Base-by-base conservation (phyloP, 1,139 yeast species). In the Candida tetrigidarum region DNA sequence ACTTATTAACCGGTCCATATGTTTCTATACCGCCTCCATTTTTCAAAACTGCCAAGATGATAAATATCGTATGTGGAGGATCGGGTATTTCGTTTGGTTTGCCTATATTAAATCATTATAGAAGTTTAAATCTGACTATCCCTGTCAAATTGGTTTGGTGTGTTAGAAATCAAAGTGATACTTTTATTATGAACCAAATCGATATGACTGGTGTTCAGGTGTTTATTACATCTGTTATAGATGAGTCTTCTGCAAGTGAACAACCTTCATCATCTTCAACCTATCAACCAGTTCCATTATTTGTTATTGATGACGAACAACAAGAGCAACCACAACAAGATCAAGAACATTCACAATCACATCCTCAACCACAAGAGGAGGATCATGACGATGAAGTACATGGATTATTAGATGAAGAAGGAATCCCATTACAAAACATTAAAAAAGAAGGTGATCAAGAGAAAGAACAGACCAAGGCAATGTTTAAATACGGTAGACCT, bases 31-130 rank as follows among this genome's bases (percentile, higher is more conserved):
- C 64, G 1, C 54, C 55, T 5, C 60, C 59, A 7, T 62, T 66
- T 38, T 62, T 62, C 47, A 50, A 59, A 37, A 69, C 81, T 1
- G 83, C 81, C 0, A 76, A 76, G 34, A 73, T 79, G 42, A 79
- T 84, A 0, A 62, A 76, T 8, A 74, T 90, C 7, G 64, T 90
- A 3, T 86, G 91, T 28, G 97, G 97, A 7, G 97, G 97, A 0
- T 81, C 96, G 0, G 97, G 97, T 0, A 77, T 91, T 5, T 84
- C 96, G 0, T 80, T 82, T 55, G 93, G 89, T 0, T 66, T 89
- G 2, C 88, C 96, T 0, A 50, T 86, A 3, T 71, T 64, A 57
- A 59, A 68, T 48, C 66, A 70, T 51, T 71, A 81, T 34, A 46
- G 57, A 20, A 41, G 48, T 40, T n/a, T 45, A 41, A 15, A 30